Conservation (phyloP, 306 rosid genomes). For the Mimosa bimucronata region DNA sequence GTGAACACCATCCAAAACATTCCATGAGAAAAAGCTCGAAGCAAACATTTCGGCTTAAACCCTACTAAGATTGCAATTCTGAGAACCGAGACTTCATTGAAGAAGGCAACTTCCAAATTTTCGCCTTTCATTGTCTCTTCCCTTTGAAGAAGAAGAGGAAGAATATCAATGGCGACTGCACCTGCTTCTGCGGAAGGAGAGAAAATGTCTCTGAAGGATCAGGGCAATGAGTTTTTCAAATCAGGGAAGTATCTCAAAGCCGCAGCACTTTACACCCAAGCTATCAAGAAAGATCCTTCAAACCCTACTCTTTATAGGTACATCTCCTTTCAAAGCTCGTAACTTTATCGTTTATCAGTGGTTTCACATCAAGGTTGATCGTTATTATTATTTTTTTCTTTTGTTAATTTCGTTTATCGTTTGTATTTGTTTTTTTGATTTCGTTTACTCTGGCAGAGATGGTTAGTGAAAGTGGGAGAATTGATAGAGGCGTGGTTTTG, state of each 20-base stretch:
- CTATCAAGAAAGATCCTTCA: conserved; percentile 88
- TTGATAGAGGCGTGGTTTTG: not conserved
- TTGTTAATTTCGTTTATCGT: not conserved
- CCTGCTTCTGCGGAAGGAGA: conserved; percentile 36
- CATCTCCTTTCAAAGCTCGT: conserved; percentile 4
- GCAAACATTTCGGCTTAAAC: no score
- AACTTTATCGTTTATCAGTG: not conserved
- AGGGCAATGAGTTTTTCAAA: conserved; percentile 91
- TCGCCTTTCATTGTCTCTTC: not conserved
- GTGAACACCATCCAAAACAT: no score
- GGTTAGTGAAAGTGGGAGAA: no score
- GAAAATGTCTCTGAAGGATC: conserved; percentile 72
- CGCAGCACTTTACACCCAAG: conserved; percentile 96
- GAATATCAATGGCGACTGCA: conserved; percentile 55
- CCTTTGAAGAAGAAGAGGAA: not conserved
- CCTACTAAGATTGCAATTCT: not conserved
- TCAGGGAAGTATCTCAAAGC: conserved; percentile 93
- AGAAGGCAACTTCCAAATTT: not conserved
- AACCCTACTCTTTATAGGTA: conserved; percentile 93
- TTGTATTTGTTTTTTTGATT: no score
- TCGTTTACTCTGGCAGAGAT: no score
- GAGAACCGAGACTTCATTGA: not conserved
- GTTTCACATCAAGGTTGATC: conserved; percentile 6
- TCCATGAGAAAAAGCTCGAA: no score
- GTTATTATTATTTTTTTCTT: not conserved